Evolutionary conservation across 1,284 basidiomycete species (phyloP), one percentile per base, ranked within the genome.

Genomic region (Leccinum angustisporum): DNA sequence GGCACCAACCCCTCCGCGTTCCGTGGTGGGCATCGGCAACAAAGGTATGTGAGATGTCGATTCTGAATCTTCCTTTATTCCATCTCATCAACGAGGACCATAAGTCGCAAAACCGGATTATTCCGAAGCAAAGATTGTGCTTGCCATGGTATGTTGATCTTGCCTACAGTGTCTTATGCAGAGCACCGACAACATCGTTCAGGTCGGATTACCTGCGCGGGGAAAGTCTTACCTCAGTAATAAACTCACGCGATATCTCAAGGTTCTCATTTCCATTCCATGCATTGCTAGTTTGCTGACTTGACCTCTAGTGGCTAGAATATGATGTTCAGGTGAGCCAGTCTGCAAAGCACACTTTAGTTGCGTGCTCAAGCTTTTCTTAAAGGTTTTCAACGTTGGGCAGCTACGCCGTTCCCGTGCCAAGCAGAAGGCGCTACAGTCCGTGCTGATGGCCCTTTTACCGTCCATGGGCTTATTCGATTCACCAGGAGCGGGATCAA

Each of bases 371-470:
- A 64, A 36, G 14, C 25, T 59, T 34, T 31, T 54, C 33, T 25
- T n/a, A 43, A 62, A 94, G 90, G 92, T 99, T 1, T 99, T 99
- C 82, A 99, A 99, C 73, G 97, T 98, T 34, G 97, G 97, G 5
- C 97, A 99, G 75, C 81, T 98, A 21, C 86, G 97, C 55, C 87
- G 97, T 31, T 92, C 91, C 1, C 87, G 95, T 65, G 96, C 96
- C 5, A 86, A 83, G 56, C 85, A 91, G 71, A 89, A 86, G 73
- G 86, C 88, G 21, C 81, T 90, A 68, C 83, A 88, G 90, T 93
- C 65, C 51, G 83, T 79, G 7, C n/a, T 36, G 38, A 30, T 33
- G 30, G 33, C 31, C 58, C 50, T 40, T 46, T 33, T 25, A 27
- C n/a, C 13, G 40, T 61, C 34, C 60, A 54, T 4, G 16, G 16